Base-by-base conservation (phyloP, 805 yeast genomes). In the Hanseniaspora lachancei region DNA sequence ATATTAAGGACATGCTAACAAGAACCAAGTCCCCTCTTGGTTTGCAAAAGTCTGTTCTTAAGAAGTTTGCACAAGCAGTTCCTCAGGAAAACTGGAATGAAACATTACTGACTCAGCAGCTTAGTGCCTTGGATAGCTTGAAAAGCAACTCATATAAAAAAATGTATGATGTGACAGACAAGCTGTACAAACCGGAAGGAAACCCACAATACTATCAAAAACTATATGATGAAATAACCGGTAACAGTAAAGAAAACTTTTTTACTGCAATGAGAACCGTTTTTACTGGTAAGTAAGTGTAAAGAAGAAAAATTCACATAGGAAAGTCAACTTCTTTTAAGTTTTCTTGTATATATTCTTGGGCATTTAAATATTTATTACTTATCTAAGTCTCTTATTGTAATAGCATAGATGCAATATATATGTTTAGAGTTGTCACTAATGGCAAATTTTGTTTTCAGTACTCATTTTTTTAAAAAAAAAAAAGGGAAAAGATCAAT, bases 161-260 rank as follows among this genome's bases (percentile, higher is more conserved):
- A 57, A 79, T 79, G 63, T 86, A 85, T 65, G 72, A 76, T 58
- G 75, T 81, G 38, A 81, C 81, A 56, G 84, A 80, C 46, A 84
- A 84, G 64, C 68, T 89, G 60, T 68, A 79, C 62, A 74, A 68
- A 61, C 97, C 97, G n/a, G 81, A 82, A 63, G 96, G 96, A 1
- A 86, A 87, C 68, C 88, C 95, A 2, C 68, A 75, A 48, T 89
- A 89, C 65, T 89, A 89, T 64, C 77, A 74, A 42, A 76, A 93
- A 63, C 73, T 89, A 54, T 61, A 83, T 68, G 74, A 76, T 29
- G 95, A 87, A 66, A 76, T 89, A 43, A 73, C 76, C 58, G 89
- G 91, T 24, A 81, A 82, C 62, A 76, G 77, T 63, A 82, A 78
- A 66, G 95, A 86, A 68, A 76, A 78, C 16, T 67, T 83, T 52